Evolutionary conservation across 1,284 basidiomycete genomes (phyloP), one percentile per base, ranked within the genome.

Genomic region (Agaricales sp.): DNA sequence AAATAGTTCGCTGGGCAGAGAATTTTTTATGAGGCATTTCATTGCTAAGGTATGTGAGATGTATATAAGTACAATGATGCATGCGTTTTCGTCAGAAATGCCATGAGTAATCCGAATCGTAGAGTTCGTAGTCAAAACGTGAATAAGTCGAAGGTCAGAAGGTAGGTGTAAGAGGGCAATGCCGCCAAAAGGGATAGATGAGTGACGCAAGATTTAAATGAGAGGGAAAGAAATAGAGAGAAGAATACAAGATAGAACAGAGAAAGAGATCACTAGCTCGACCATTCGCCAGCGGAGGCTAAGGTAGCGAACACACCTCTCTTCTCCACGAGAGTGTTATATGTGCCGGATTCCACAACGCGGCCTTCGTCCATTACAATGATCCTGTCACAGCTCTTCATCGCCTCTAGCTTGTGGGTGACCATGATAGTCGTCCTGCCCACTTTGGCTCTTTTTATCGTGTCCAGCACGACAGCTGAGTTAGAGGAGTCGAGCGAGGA

Each of bases 301-400:
- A 97, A 75, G 53, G 77, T 75, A 11, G 87, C 82, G 69, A 97
- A 96, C 20, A 85, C 68, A 2, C 91, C 92, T 43, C 76, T 77
- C 51, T 67, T 68, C 50, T 71, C 71, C 57, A 90, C 70, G 39
- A 96, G 73, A 55, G 80, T 69, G 16, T 87, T 80, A 59, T 78
- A 96, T 43, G 73, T 74, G 14, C 93, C 93, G 55, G 89, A 68
- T 67, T 97, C 92, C 8, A 72, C 84, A 16, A 96, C 75, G 47
- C 62, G 63, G 3, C 94, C 93, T 14, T 84, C 80, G 13, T 83
- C 74, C 8, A 98, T 64, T 38, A 96, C 87, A 18, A 97, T 58
- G 48, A 99, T 80, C 35, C 92, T 75, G 64, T 96, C 92, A 67
- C 94, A 97, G 74, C 84, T 80, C 61, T 74, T 77, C 94, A 99